Percentiles rank a stretch among this genome's conserved stretches.
phyloP scores from a whole-genome alignment of 345 rosid genomes.

The Hibiscus mutabilis region DNA sequence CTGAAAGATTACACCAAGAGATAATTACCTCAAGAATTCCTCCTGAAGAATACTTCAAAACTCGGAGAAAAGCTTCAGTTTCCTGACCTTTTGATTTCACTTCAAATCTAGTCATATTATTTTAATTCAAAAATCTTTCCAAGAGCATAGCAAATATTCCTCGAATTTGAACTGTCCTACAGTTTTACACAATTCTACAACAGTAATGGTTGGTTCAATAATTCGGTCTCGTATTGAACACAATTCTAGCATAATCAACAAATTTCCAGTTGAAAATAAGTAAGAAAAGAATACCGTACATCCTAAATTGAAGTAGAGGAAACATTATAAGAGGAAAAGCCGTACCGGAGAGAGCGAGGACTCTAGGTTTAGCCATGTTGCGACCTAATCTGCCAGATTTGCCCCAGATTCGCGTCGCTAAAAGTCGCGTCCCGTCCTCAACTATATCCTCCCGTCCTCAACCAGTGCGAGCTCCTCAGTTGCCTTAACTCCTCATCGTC shows the following conservation, averaged over 20 bases:
- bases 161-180: conserved; percentile 4
- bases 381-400: conserved; percentile 88
- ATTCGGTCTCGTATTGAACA: not conserved
- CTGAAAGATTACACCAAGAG: not conserved
- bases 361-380: conserved; percentile 96
- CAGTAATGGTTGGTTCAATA: not conserved
- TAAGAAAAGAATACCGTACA: not conserved
- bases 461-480: too few species aligned
- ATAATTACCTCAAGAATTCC: conserved; percentile 85
- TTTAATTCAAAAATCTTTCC: not conserved
- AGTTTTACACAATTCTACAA: not conserved
- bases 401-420: conserved; percentile 95
- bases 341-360: conserved; percentile 80
- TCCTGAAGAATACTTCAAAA: conserved; percentile 82
- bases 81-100: conserved; percentile 57
- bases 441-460: too few species aligned
- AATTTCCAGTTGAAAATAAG: not conserved
- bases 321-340: not conserved
- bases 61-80: conserved; percentile 90
- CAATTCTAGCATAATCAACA: conserved; percentile 1
- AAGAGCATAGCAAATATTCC: not conserved
- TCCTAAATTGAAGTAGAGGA: not conserved
- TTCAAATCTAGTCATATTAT: conserved; percentile 1
- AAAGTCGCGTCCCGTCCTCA: too few species aligned
- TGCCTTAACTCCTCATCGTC: too few species aligned